Evolutionary conservation across 2,329 filamentous ascomycete species (phyloP).

Genomic region (Aphanocladium album): DNA sequence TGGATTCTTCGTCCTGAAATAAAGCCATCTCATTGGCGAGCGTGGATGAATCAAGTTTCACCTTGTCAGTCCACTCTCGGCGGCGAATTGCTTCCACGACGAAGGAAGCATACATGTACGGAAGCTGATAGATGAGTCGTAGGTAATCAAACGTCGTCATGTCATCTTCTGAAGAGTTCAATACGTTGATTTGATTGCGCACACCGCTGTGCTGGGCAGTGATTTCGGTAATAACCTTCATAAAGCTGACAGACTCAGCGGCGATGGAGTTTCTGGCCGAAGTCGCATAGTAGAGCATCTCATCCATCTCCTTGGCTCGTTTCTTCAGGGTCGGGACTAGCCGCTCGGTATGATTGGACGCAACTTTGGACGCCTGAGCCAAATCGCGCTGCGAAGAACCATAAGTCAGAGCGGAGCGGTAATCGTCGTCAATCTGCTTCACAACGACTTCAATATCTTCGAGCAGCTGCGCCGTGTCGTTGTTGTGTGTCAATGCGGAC

Average conservation of each 20-base stretch:
- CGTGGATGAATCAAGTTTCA: slow-evolving; percentile 79
- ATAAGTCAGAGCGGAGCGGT: slow-evolving; percentile 69
- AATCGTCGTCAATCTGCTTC: slow-evolving; percentile 82
- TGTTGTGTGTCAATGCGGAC: slow-evolving; percentile 51
- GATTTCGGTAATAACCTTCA: slow-evolving; percentile 77
- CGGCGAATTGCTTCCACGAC: slow-evolving; percentile 80
- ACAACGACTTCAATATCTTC: slow-evolving; percentile 82
- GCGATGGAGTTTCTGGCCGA: slow-evolving; percentile 65
- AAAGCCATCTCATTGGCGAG: slow-evolving; percentile 89
- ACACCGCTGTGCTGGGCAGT: slow-evolving; percentile 70
- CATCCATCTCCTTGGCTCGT: slow-evolving; percentile 56
- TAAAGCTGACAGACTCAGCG: slow-evolving; percentile 62
- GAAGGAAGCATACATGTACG: slow-evolving; percentile 85
- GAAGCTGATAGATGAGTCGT: slow-evolving; percentile 73
- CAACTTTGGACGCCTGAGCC: slow-evolving; percentile 58
- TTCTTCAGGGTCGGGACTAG: slow-evolving; percentile 54
- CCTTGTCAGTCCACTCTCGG: slow-evolving; percentile 86
- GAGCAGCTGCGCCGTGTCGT: slow-evolving; percentile 64
- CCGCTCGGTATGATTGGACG: slow-evolving; percentile 58
- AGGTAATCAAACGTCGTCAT: slow-evolving; percentile 77
- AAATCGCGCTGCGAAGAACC: slow-evolving; percentile 57
- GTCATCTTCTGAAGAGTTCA: slow-evolving; percentile 71
- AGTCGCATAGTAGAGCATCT: slow-evolving; percentile 53
- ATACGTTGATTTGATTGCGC: slow-evolving; percentile 63
- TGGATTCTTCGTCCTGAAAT: slow-evolving; percentile 88